Evolutionary conservation across 176 grass and related monocot genomes (phyloP).

Genomic region (Aechmea fasciata): DNA sequence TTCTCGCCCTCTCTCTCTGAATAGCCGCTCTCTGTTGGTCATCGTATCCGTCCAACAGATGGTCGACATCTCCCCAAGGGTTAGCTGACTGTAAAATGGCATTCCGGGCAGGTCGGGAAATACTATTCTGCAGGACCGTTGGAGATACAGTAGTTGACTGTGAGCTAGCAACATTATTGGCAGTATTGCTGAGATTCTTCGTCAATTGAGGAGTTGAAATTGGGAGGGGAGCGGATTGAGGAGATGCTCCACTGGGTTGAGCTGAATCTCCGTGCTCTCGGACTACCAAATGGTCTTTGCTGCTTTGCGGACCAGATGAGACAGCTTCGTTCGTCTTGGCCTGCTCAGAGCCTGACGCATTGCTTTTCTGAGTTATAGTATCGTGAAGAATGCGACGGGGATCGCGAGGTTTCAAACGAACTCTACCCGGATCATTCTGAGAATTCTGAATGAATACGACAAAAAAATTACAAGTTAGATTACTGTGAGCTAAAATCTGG

Average conservation of each 20-base stretch:
- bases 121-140: slow-evolving; percentile 13
- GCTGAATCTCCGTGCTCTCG: slow-evolving; percentile 20
- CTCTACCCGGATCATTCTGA: slow-evolving; percentile 35
- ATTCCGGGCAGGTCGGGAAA: slow-evolving; percentile 8
- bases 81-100: slow-evolving; percentile 22
- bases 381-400: slow-evolving; percentile 67
- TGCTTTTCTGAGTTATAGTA: slow-evolving; percentile 36
- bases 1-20: slow-evolving; percentile 90
- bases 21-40: slow-evolving; percentile 85
- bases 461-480: too few species aligned
- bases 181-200: slow-evolving; percentile 26
- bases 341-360: slow-evolving; percentile 31
- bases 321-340: slow-evolving; percentile 38
- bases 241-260: slow-evolving; percentile 18
- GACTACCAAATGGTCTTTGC: slow-evolving; percentile 21
- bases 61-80: slow-evolving; percentile 63
- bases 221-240: slow-evolving; percentile 19
- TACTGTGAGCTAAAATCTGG: too few species aligned
- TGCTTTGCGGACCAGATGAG: slow-evolving; percentile 30
- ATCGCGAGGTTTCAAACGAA: slow-evolving; percentile 93
- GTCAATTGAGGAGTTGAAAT: slow-evolving; percentile 4
- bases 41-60: slow-evolving; percentile 85
- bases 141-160: slow-evolving; percentile 41
- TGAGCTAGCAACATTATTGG: slow-evolving; percentile 32
- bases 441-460: slow-evolving; percentile 16